Conservation (phyloP, 805 yeast genomes). For the Metschnikowia drakensbergensis region DNA sequence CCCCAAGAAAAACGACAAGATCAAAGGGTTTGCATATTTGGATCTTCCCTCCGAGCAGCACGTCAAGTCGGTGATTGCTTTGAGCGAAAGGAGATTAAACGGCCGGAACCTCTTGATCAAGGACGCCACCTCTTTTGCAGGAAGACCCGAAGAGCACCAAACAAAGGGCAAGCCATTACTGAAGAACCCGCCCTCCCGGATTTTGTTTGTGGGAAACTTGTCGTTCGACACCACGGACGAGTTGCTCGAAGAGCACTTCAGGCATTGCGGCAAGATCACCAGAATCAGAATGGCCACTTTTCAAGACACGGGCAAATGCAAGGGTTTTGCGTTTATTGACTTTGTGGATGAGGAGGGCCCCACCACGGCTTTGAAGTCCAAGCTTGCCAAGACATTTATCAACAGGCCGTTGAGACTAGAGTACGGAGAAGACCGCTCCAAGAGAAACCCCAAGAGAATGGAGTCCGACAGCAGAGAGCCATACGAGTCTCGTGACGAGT, state of each 20-base stretch:
- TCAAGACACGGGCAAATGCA: slow-evolving; percentile 93
- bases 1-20: slow-evolving; percentile 69
- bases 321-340: slow-evolving; percentile 92
- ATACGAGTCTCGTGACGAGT: not conserved
- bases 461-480: not conserved
- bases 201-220: slow-evolving; percentile 87
- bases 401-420: slow-evolving; percentile 81
- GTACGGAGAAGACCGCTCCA: slow-evolving; percentile 91
- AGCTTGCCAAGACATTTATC: slow-evolving; percentile 58
- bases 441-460: slow-evolving; percentile 50
- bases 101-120: slow-evolving; percentile 87
- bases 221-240: slow-evolving; percentile 90
- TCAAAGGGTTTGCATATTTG: slow-evolving; percentile 86
- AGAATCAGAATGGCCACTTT: slow-evolving; percentile 96
- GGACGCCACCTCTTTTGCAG: slow-evolving; percentile 74
- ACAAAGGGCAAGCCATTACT: slow-evolving; percentile 41
- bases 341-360: slow-evolving; percentile 79
- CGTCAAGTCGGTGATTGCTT: slow-evolving; percentile 55
- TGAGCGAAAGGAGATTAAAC: slow-evolving; percentile 70
- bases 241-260: slow-evolving; percentile 72
- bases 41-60: slow-evolving; percentile 66
- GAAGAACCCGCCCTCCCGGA: slow-evolving; percentile 84
- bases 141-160: slow-evolving; percentile 66
- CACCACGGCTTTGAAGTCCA: slow-evolving; percentile 74
- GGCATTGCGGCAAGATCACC: slow-evolving; percentile 84